Evolutionary conservation across 805 yeast genomes (phyloP), one percentile per base, ranked within the genome.

Genomic region (Crinitomyces ghanaensis): DNA sequence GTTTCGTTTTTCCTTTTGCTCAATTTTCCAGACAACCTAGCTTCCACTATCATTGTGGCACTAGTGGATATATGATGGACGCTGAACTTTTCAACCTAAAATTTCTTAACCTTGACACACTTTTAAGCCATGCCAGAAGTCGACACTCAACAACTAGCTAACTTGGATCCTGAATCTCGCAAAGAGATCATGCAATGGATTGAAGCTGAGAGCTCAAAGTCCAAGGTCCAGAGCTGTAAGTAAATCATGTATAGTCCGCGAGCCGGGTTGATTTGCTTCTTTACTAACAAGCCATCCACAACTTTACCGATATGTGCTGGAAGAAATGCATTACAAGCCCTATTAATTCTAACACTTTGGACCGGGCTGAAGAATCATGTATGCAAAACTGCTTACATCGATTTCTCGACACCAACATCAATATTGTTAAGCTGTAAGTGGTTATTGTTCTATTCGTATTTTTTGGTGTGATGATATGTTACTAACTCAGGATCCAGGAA

Each of bases 281-380:
- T 12, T n/a, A 26, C 9, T 12, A 16, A 8, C 30, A 42, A 37
- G 56, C 93, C 21, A 80, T 86, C 40, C 95, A 86, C 55, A 72
- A 68, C 49, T 84, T 83, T 69, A 85, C 95, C 18, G 86, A 84
- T 52, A 66, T 77, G 65, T 86, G 97, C 56, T 86, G 84, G 68
- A 81, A 78, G 54, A 80, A 81, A 59, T 86, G 97, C 57, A 69
- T 84, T 33, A 59, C 62, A 31, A 53, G 58, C 17, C 48, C 42
- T 18, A 34, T 48, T 40, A 61, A 57, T 14, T 39, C 59, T 4
- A 48, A 47, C 28, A 54, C 71, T 32, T 62, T 85, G 43, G 65
- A 65, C 41, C 34, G 59, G 2, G 55, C 56, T 35, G 96, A 86
- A 57, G 80, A 77, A 44, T 57, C 63, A 22, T 86, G 96, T 30